Percentiles rank a stretch among this genome's conserved stretches.
Conservation (phyloP, 2,329 filamentous ascomycete species). For the Cladorrhinum sp. region DNA sequence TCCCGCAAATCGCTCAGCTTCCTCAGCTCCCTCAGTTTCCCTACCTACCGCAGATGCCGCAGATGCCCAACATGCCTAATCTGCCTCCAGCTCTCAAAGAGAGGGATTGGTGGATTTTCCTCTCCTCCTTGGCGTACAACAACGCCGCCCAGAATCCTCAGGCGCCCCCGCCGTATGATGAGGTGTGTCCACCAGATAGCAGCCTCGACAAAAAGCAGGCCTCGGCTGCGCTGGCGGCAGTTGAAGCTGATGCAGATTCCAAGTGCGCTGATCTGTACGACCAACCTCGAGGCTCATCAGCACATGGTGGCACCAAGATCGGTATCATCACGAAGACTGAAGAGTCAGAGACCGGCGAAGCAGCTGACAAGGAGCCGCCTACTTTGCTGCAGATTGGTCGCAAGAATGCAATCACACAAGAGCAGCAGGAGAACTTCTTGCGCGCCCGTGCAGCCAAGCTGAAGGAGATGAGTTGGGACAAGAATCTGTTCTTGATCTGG, state of each 20-base stretch:
- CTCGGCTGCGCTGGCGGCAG: constrained; percentile 55
- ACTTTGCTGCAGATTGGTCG: constrained; percentile 57
- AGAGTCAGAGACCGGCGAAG: constrained; percentile 34
- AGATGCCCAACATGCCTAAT: constrained; percentile 62
- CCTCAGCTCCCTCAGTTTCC: constrained; percentile 68
- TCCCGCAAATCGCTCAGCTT: constrained; percentile 33
- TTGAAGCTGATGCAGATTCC: constrained; percentile 56
- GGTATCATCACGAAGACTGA: constrained; percentile 12
- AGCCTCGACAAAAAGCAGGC: constrained; percentile 52
- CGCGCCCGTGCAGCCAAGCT: constrained; percentile 59
- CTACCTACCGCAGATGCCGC: constrained; percentile 37
- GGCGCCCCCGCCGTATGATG: constrained; percentile 73
- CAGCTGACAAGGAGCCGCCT: constrained; percentile 36
- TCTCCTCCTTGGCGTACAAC: constrained; percentile 52
- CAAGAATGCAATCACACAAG: constrained; percentile 61
- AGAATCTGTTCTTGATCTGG: constrained; percentile 68
- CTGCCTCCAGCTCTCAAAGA: constrained; percentile 49
- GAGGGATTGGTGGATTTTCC: constrained; percentile 64
- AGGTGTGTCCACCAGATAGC: constrained; percentile 62
- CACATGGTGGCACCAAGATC: constrained; percentile 2
- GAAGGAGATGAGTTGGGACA: constrained; percentile 61
- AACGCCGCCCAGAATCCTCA: constrained; percentile 33
- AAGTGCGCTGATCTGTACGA: constrained; percentile 57
- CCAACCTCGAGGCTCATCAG: constrained; percentile 29
- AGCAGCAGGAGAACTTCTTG: constrained; percentile 62